phyloP scores from a whole-genome alignment of 768 basidiomycete species.

The Boletus pseudopeckii region DNA sequence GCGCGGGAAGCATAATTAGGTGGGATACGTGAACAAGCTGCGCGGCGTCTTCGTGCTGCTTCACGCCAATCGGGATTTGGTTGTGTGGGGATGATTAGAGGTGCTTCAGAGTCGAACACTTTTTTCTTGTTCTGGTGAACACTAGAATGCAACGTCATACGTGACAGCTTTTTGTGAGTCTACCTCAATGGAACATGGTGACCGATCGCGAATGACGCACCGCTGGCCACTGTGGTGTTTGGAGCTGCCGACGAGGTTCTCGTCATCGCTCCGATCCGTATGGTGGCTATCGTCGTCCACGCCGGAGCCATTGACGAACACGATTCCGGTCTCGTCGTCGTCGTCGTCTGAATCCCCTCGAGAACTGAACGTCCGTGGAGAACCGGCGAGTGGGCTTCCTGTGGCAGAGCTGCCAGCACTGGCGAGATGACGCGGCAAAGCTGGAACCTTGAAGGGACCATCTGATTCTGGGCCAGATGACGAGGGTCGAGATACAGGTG shows the following conservation, averaged over 20 bases:
- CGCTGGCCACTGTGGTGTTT: slow-evolving; percentile 76
- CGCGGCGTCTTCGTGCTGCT: slow-evolving; percentile 58
- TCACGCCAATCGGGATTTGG: slow-evolving; percentile 92
- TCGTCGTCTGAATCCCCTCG: slow-evolving; percentile 26
- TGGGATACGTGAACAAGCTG: slow-evolving; percentile 18
- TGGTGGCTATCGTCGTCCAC: slow-evolving; percentile 26
- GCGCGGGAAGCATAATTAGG: slow-evolving; percentile 8
- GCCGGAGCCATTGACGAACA: slow-evolving; percentile 20
- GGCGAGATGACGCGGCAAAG: slow-evolving; percentile 56
- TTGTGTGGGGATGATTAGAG: slow-evolving; percentile 82
- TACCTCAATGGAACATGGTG: slow-evolving; percentile 41
- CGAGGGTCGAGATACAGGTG: slow-evolving; percentile 57
- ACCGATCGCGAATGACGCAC: slow-evolving; percentile 53
- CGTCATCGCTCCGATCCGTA: slow-evolving; percentile 54
- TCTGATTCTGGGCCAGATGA: slow-evolving; percentile 68
- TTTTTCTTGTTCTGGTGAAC: slow-evolving; percentile 43
- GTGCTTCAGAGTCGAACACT: slow-evolving; percentile 42
- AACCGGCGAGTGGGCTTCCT: slow-evolving; percentile 56
- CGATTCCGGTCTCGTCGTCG: slow-evolving; percentile 24
- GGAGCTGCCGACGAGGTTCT: slow-evolving; percentile 71
- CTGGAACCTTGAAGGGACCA: slow-evolving; percentile 52
- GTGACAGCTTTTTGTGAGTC: slow-evolving; percentile 66
- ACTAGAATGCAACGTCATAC: slow-evolving; percentile 28
- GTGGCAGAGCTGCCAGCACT: slow-evolving; percentile 39
- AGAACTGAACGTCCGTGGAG: slow-evolving; percentile 37